Conservation (phyloP, 805 yeast genomes). For the Zygotorulaspora florentina region DNA sequence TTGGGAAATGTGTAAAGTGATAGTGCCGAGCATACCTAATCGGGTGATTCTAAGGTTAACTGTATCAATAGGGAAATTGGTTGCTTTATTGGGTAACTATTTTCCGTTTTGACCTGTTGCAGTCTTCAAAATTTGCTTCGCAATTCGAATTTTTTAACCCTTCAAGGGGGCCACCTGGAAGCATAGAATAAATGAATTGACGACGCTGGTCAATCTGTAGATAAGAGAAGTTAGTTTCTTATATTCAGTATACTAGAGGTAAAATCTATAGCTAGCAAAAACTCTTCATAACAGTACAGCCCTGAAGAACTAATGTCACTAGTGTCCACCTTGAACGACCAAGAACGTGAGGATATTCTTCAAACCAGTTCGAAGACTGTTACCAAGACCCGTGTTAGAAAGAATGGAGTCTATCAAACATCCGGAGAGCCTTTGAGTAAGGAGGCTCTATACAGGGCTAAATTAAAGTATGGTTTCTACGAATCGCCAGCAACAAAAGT, state of each 20-base stretch:
- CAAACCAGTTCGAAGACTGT: conserved; percentile 2
- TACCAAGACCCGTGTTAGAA: not conserved
- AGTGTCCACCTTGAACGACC: conserved; percentile 26
- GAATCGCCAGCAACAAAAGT: conserved; percentile 44
- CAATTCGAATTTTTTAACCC: not conserved
- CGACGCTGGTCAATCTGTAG: not conserved
- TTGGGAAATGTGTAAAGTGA: not conserved
- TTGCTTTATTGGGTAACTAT: not conserved
- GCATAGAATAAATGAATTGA: not conserved
- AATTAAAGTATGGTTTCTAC: conserved; percentile 63
- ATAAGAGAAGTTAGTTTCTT: too few relatives aligned
- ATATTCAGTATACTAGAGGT: not conserved
- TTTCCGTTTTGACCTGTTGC: not conserved
- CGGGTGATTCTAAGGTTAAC: not conserved
- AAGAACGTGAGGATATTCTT: conserved; percentile 10
- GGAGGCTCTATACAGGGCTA: conserved; percentile 72
- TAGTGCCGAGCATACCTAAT: not conserved
- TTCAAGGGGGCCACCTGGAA: not conserved
- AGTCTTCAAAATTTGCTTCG: not conserved
- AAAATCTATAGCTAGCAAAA: not conserved
- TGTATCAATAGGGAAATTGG: not conserved
- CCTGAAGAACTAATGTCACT: conserved; percentile 26
- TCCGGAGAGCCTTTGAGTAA: conserved; percentile 68
- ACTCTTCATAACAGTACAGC: not conserved
- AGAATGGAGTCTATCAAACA: conserved; percentile 53